Conservation (phyloP, 257 asterid genomes). For the Mitragyna speciosa region DNA sequence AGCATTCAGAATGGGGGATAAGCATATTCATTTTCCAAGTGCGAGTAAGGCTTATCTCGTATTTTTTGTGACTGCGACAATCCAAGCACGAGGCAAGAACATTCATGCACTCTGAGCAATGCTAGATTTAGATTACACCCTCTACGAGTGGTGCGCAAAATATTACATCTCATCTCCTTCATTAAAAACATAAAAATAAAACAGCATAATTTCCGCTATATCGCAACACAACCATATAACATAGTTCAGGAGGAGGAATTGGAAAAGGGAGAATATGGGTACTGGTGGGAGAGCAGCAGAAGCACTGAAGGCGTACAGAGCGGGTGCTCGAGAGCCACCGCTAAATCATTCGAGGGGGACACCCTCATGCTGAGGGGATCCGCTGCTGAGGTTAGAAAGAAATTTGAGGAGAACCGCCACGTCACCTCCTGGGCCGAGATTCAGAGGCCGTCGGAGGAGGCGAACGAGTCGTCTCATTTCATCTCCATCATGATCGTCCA, state of each 20-base stretch:
- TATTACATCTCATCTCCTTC: no score
- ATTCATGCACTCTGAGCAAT: no score
- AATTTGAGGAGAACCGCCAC: constrained; percentile 86
- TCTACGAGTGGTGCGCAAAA: no score
- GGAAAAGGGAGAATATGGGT: constrained; percentile 40
- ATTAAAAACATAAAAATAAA: no score
- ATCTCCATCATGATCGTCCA: constrained; percentile 87
- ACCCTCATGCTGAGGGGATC: constrained; percentile 89
- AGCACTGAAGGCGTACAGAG: constrained; percentile 73
- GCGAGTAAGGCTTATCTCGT: no score
- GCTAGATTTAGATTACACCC: no score
- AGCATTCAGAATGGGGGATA: no score
- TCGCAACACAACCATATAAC: neutral
- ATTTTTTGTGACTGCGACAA: no score
- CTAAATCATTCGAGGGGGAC: constrained; percentile 75
- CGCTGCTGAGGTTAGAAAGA: constrained; percentile 79
- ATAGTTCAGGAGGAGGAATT: neutral
- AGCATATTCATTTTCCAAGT: no score
- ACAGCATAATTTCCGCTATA: no score
- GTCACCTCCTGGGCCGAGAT: constrained; percentile 72
- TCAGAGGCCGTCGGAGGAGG: constrained; percentile 71
- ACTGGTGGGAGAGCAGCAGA: constrained; percentile 41
- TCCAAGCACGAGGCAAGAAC: no score
- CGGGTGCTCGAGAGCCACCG: constrained; percentile 77
- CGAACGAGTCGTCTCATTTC: constrained; percentile 86